Percentiles rank a stretch among this genome's conserved stretches.
Conservation (phyloP, 2,329 filamentous ascomycete species). For the Aspergillus ibericus region DNA sequence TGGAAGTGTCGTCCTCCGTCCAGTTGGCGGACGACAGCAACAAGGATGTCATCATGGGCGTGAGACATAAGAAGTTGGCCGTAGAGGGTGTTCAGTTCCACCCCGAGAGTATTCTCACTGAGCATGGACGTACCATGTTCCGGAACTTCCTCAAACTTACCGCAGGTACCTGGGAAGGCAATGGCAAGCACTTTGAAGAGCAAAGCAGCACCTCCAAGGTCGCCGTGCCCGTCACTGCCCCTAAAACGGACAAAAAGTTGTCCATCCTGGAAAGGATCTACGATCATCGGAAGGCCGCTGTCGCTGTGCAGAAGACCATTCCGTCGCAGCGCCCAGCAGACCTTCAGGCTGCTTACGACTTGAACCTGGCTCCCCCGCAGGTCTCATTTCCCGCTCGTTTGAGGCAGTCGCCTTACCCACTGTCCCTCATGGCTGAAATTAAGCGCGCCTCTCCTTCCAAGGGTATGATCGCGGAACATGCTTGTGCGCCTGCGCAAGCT, state of each 20-base stretch:
- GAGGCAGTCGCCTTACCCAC: slow-evolving; percentile 76
- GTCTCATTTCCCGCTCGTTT: slow-evolving; percentile 78
- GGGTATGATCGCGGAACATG: slow-evolving; percentile 83
- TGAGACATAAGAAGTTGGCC: slow-evolving; percentile 85
- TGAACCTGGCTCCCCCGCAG: slow-evolving; percentile 80
- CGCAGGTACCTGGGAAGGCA: slow-evolving; percentile 88
- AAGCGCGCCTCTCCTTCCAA: slow-evolving; percentile 97
- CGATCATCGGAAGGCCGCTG: slow-evolving; percentile 70
- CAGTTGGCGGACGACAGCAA: slow-evolving; percentile 66
- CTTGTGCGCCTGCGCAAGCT: slow-evolving; percentile 86
- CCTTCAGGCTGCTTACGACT: slow-evolving; percentile 80
- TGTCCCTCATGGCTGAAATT: slow-evolving; percentile 96
- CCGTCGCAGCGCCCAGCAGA: slow-evolving; percentile 82
- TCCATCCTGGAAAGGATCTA: slow-evolving; percentile 94
- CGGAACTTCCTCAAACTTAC: slow-evolving; percentile 87
- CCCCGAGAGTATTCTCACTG: slow-evolving; percentile 93
- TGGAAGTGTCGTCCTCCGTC: slow-evolving; percentile 92
- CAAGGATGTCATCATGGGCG: slow-evolving; percentile 91
- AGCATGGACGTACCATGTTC: slow-evolving; percentile 83
- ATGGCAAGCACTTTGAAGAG: slow-evolving; percentile 49
- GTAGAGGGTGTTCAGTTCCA: slow-evolving; percentile 99
- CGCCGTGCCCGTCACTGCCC: slow-evolving; percentile 15
- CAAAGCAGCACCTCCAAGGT: slow-evolving; percentile 19
- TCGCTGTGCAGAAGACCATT: slow-evolving; percentile 77
- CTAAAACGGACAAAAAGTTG: slow-evolving; percentile 59